Base-by-base conservation (phyloP, 805 yeast genomes). In the Ogataea nakhonphanomensis region DNA sequence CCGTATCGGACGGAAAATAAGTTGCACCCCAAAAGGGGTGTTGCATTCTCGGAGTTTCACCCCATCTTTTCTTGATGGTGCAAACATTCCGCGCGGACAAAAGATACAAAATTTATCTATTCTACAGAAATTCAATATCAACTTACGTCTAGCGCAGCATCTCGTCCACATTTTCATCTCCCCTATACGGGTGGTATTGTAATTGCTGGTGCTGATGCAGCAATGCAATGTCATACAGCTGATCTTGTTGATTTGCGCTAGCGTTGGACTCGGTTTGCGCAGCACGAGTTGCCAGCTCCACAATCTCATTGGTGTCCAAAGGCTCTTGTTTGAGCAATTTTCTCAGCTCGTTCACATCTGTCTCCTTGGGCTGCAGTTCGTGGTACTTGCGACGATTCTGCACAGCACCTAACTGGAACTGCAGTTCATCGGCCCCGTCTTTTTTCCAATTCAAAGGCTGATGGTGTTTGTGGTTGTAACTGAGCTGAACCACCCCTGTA, bases 381-480 rank as follows among this genome's bases (percentile, higher is more conserved):
- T 48, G 50, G 32, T 43, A 42, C 21, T 43, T 43, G 26, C 47
- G 46, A 7, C 37, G 43, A 15, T 25, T 30, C 24, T 26, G 13
- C 13, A 33, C 35, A 13, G 33, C 35, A 29, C 47, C 49, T 20
- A 49, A 35, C 34, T 45, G 52, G 33, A 43, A 49, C 32, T 42
- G 48, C 11, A 47, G 40, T 23, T 49, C 53, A 22, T 45, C 53
- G 13, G 32, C 26, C 7, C 25, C 44, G 26, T 54, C 54, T 23
- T 54, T 51, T 40, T 59, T 55, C 67, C 68, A 60, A 31, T 54
- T 47, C 41, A 60, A 59, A 7, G 73, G 72, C 9, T 46, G 51
- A 45, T 70, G 75, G 29, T 64, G 62, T 44, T 61, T 67, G 48
- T 70, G 75, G 37, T 58, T 64, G 48, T 57, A 70, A 25, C 59